Conservation (phyloP, 805 yeast genomes). For the Wickerhamomyces queroliae region DNA sequence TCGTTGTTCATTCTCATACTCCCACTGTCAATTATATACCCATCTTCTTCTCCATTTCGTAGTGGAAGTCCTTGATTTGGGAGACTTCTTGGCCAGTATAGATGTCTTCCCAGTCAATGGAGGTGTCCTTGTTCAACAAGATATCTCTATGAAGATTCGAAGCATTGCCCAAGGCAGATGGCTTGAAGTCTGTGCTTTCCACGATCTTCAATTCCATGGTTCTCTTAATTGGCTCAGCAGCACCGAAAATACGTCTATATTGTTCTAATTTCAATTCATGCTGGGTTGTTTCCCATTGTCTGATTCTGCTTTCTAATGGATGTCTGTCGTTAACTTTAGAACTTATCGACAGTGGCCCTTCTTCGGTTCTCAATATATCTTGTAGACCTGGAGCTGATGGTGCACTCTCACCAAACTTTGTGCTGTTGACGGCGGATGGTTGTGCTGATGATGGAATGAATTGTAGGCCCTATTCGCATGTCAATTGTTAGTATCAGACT, state of each 20-base stretch:
- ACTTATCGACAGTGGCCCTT: conserved; percentile 49
- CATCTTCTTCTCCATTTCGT: conserved; percentile 63
- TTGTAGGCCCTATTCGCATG: conserved; percentile 30
- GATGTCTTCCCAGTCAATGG: conserved; percentile 92
- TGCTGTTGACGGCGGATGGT: conserved; percentile 42
- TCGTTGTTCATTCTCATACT: neutral
- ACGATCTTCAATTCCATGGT: conserved; percentile 83
- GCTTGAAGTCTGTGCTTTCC: conserved; percentile 62
- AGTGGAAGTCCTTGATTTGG: conserved; percentile 50
- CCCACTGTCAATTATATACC: conserved; percentile 28
- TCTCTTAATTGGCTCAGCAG: conserved; percentile 90
- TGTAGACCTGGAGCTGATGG: conserved; percentile 69
- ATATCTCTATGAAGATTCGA: conserved; percentile 69
- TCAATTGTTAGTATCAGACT: neutral
- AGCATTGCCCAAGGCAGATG: conserved; percentile 53
- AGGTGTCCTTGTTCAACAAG: conserved; percentile 66
- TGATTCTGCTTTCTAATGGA: conserved; percentile 74
- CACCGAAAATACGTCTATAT: conserved; percentile 80
- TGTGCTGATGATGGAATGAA: conserved; percentile 48
- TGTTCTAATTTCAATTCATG: conserved; percentile 65
- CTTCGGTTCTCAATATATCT: conserved; percentile 59
- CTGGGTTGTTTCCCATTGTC: conserved; percentile 78
- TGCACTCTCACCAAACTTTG: conserved; percentile 39
- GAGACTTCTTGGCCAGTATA: conserved; percentile 48
- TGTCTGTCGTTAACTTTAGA: conserved; percentile 72